Conservation (phyloP, 495 filamentous ascomycete species). For the Tuber brumale region DNA sequence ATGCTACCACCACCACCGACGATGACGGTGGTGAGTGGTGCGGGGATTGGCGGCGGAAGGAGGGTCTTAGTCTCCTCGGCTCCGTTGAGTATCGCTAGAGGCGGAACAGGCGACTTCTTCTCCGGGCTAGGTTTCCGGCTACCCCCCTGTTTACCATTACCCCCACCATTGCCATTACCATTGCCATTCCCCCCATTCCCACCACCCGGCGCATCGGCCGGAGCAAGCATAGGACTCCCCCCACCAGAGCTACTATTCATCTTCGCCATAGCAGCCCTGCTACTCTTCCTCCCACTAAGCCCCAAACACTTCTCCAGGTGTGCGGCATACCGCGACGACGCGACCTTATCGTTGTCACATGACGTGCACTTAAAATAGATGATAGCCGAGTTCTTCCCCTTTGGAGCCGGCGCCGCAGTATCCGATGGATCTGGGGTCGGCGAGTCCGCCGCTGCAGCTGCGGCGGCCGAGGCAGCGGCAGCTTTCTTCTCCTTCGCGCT, state of each 20-base stretch:
- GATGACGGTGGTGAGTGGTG: slow-evolving; percentile 7
- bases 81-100: slow-evolving; percentile 9
- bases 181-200: neutral
- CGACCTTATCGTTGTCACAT: slow-evolving; percentile 35
- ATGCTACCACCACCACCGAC: neutral
- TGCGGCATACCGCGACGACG: slow-evolving; percentile 20
- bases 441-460: slow-evolving; percentile 19
- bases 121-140: slow-evolving; percentile 37
- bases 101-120: slow-evolving; percentile 24
- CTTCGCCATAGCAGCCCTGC: slow-evolving; percentile 37
- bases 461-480: slow-evolving; percentile 9
- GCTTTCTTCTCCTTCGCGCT: slow-evolving; percentile 24
- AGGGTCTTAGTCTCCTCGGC: slow-evolving; percentile 1
- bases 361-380: slow-evolving; percentile 34
- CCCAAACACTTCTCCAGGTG: slow-evolving; percentile 41
- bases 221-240: slow-evolving; percentile 34
- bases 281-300: slow-evolving; percentile 33
- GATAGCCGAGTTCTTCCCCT: slow-evolving; percentile 29
- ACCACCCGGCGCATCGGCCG: slow-evolving; percentile 20
- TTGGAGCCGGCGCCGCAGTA: neutral
- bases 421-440: slow-evolving; percentile 23
- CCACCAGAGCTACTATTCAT: slow-evolving; percentile 34
- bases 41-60: slow-evolving; percentile 8
- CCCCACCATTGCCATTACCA: slow-evolving; percentile 4
- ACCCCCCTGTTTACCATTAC: slow-evolving; percentile 5